Evolutionary conservation across 78 protist species (phyloP).

Genomic region (Dictyostelium firmibasis): DNA sequence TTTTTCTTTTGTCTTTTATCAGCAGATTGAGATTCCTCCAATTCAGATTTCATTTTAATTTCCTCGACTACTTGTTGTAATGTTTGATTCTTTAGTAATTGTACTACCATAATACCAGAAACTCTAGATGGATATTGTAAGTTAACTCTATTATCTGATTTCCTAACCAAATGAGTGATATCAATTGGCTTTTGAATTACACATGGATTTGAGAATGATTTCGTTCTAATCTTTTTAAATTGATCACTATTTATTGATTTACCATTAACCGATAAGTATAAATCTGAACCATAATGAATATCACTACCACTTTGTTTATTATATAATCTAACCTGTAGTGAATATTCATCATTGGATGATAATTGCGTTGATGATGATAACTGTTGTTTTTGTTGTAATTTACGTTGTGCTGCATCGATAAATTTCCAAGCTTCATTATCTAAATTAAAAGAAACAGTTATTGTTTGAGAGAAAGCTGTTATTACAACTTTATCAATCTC

Average conservation of each 20-base stretch:
- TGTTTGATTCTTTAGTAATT: neutral
- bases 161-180: constrained; percentile 10
- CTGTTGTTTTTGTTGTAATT: neutral
- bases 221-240: constrained; percentile 13
- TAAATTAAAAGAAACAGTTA: neutral
- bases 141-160: neutral
- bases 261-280: neutral
- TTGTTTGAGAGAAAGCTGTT: neutral
- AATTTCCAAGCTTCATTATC: neutral
- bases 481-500: neutral
- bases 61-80: neutral
- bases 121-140: neutral
- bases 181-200: constrained; percentile 28
- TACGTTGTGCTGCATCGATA: neutral
- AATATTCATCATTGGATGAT: neutral
- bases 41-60: neutral
- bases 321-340: neutral
- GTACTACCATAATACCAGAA: constrained; percentile 1
- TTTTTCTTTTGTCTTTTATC: neutral
- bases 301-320: neutral
- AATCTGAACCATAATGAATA: neutral
- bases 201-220: constrained; percentile 11
- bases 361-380: neutral
- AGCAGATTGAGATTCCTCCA: neutral
- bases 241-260: neutral